Evolutionary conservation across 192 early-diverging fungal genomes (phyloP).

Genomic region (Backusella macrospora): DNA sequence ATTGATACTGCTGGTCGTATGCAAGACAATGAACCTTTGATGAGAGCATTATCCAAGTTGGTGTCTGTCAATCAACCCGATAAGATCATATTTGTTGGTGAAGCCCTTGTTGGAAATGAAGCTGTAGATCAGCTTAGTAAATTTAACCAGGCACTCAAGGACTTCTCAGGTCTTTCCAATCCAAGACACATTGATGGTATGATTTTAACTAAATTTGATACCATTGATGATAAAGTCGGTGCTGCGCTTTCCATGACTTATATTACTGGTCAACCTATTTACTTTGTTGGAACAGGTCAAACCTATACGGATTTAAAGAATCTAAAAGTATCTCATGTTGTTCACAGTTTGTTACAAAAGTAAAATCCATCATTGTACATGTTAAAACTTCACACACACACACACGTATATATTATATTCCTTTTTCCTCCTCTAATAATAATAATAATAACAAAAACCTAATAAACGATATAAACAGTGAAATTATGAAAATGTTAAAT

Average conservation of each 20-base stretch:
- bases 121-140: slow-evolving; percentile 95
- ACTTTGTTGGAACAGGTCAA: slow-evolving; percentile 97
- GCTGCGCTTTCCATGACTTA: slow-evolving; percentile 96
- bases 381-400: neutral
- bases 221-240: slow-evolving; percentile 94
- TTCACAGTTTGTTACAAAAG: slow-evolving; percentile 63
- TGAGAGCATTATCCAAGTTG: slow-evolving; percentile 94
- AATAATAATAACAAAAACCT: neutral
- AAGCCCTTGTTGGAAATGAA: slow-evolving; percentile 96
- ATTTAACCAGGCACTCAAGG: slow-evolving; percentile 92
- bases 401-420: slow-evolving; percentile 1
- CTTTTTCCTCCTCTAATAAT: neutral
- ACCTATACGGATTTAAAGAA: slow-evolving; percentile 94
- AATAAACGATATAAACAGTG: too few species aligned
- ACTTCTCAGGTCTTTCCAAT: slow-evolving; percentile 79
- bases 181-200: slow-evolving; percentile 95
- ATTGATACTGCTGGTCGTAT: slow-evolving; percentile 97
- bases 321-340: slow-evolving; percentile 79
- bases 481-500: too few species aligned
- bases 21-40: slow-evolving; percentile 98
- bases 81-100: slow-evolving; percentile 97
- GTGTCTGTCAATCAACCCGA: slow-evolving; percentile 90
- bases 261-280: slow-evolving; percentile 91
- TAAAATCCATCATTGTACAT: slow-evolving; percentile 32
- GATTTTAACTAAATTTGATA: slow-evolving; percentile 96